A percentile compares a stretch with the other conserved stretches of the same genome.
These are phyloP conservation scores for Phialemoniopsis sp. DNA, from an alignment of 2,329 filamentous ascomycete genomes.

Conservation along the genomic window DNA sequence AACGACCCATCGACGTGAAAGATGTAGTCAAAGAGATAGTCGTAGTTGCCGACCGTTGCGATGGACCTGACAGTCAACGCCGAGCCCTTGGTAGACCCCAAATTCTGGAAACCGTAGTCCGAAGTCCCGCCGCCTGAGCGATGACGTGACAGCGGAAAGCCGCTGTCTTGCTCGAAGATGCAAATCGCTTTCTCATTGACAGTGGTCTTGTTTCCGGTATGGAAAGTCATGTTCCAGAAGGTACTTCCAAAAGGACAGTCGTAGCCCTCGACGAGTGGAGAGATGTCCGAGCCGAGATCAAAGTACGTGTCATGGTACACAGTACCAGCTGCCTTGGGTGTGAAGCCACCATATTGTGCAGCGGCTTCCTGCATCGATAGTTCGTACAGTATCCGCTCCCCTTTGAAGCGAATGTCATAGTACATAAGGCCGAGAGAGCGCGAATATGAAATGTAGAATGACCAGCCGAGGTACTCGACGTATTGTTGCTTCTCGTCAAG, in stretches of 20 bases:
- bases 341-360: conserved; percentile 45
- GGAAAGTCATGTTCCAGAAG: conserved; percentile 26
- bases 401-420: conserved; percentile 46
- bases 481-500: conserved; percentile 39
- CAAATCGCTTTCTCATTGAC: conserved; percentile 27
- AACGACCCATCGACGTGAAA: conserved; percentile 30
- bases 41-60: conserved; percentile 37
- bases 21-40: conserved; percentile 29
- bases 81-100: conserved; percentile 25
- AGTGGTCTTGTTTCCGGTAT: conserved; percentile 21
- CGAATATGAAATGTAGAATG: conserved; percentile 43
- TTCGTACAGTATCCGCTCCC: conserved; percentile 46
- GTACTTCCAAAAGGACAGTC: conserved; percentile 34
- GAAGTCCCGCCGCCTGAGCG: conserved; percentile 14
- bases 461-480: conserved; percentile 48
- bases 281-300: conserved; percentile 26
- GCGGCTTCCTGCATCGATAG: conserved; percentile 47
- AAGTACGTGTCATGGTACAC: conserved; percentile 36
- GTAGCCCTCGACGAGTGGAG: conserved; percentile 33
- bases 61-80: conserved; percentile 29
- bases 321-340: conserved; percentile 36
- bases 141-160: conserved; percentile 30
- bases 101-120: conserved; percentile 20
- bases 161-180: conserved; percentile 31
- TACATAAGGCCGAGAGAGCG: conserved; percentile 39